Percentiles rank a stretch among this genome's conserved stretches.
Evolutionary conservation across 2,329 filamentous ascomycete genomes (phyloP).

Genomic region (Aspergillus sp.): DNA sequence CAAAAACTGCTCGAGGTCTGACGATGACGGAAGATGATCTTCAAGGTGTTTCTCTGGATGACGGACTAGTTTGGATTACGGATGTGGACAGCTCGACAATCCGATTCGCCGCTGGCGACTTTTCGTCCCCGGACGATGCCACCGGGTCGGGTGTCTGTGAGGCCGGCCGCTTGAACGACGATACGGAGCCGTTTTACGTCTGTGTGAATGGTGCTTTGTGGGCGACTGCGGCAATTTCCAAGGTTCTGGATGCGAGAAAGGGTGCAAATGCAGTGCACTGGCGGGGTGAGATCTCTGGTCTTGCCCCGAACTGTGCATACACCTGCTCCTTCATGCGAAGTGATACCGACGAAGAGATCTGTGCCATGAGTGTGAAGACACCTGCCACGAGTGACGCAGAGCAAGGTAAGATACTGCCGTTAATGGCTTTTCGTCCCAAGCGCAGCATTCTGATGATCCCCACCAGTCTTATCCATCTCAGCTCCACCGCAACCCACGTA

Average conservation of each 20-base stretch:
- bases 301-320: constrained; percentile 64
- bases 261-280: constrained; percentile 49
- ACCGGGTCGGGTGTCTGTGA: constrained; percentile 27
- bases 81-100: constrained; percentile 46
- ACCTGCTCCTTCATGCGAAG: constrained; percentile 60
- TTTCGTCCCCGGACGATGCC: constrained; percentile 32
- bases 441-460: constrained; percentile 3
- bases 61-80: constrained; percentile 47
- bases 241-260: constrained; percentile 42
- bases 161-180: constrained; percentile 24
- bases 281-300: constrained; percentile 62
- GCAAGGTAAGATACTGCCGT: constrained; percentile 46
- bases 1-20: constrained; percentile 36
- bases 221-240: constrained; percentile 58
- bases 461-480: constrained; percentile 35
- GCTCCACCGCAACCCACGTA: constrained; percentile 57
- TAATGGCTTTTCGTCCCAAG: neutral
- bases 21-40: constrained; percentile 43
- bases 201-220: constrained; percentile 64
- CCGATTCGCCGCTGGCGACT: constrained; percentile 46
- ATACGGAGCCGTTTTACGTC: constrained; percentile 61
- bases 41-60: constrained; percentile 39
- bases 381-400: constrained; percentile 58
- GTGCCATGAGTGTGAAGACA: constrained; percentile 61
- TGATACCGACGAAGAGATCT: constrained; percentile 56